A percentile compares a stretch with the other conserved stretches of the same genome.
phyloP scores from a whole-genome alignment of 1,139 yeast species.

The Candida neerlandica region DNA sequence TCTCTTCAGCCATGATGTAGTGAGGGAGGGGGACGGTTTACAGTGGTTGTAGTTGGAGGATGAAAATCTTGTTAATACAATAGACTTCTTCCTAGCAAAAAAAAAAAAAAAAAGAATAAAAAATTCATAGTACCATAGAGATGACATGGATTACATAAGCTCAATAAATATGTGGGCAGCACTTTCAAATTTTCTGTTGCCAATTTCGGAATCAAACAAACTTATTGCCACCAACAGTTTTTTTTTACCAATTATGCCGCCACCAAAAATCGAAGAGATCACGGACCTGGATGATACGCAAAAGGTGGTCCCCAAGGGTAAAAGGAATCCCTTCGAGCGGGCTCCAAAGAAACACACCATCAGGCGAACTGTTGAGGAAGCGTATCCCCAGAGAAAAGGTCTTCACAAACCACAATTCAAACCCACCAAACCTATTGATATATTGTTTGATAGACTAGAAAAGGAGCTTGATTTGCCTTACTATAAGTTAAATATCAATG shows the following conservation, averaged over 20 bases:
- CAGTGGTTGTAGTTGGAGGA: background rate
- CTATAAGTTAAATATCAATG: constrained; percentile 26
- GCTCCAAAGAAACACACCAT: constrained; percentile 31
- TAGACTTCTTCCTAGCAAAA: background rate
- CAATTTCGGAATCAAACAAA: background rate
- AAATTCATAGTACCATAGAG: background rate
- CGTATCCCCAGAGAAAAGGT: constrained; percentile 38
- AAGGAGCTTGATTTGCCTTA: constrained; percentile 26
- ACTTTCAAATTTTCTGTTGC: background rate
- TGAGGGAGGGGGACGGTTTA: background rate
- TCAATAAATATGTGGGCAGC: background rate
- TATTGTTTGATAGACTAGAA: constrained; percentile 36
- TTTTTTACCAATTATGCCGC: constrained; percentile 9
- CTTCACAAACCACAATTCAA: constrained; percentile 35
- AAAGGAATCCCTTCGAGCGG: constrained; percentile 37
- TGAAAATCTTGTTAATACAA: background rate
- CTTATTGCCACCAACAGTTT: background rate
- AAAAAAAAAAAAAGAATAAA: constrained; percentile 1
- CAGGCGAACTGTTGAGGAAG: constrained; percentile 35
- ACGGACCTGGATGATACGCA: constrained; percentile 6
- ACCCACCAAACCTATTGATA: constrained; percentile 39
- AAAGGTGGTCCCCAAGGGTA: constrained; percentile 3
- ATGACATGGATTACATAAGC: constrained; percentile 1
- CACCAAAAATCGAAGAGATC: constrained; percentile 33
- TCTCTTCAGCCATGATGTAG: constrained; percentile 9